Evolutionary conservation across 805 yeast species (phyloP).

Genomic region (Hanseniaspora guilliermondii): DNA sequence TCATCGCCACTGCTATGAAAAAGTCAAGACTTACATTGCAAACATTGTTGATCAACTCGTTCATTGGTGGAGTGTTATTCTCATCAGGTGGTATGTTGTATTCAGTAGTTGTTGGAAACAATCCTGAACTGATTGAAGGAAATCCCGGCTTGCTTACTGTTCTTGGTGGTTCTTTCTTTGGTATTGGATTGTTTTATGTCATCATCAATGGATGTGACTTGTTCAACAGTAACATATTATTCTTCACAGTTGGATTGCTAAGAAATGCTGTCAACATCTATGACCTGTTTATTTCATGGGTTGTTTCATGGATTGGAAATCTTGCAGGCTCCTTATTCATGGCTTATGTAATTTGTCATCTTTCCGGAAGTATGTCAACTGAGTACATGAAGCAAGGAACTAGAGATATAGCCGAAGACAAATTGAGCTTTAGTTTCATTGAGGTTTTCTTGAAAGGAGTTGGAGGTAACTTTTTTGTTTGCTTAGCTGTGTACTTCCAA

Average conservation of each 20-base stretch:
- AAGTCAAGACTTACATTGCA: constrained; percentile 56
- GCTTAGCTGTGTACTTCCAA: constrained; percentile 63
- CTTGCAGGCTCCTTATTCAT: constrained; percentile 54
- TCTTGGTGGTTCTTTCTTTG: constrained; percentile 50
- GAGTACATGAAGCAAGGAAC: constrained; percentile 39
- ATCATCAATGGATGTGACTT: constrained; percentile 64
- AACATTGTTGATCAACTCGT: constrained; percentile 47
- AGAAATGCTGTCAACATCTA: constrained; percentile 57
- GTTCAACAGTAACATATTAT: constrained; percentile 61
- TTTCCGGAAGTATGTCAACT: constrained; percentile 37
- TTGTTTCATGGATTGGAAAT: constrained; percentile 54
- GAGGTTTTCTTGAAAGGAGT: constrained; percentile 57
- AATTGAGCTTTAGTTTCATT: constrained; percentile 39
- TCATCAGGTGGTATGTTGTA: constrained; percentile 63
- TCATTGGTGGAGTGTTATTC: constrained; percentile 60
- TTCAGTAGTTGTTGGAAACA: constrained; percentile 41
- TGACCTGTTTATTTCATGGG: constrained; percentile 55
- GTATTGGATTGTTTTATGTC: constrained; percentile 65
- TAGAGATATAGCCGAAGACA: constrained; percentile 32
- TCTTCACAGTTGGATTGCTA: constrained; percentile 54
- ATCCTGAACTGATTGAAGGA: constrained; percentile 30
- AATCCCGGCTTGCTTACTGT: constrained; percentile 44
- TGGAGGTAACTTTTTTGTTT: constrained; percentile 68
- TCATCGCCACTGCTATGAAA: constrained; percentile 77
- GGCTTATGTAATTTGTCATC: constrained; percentile 48